These are phyloP conservation scores for Amorphotheca resinae DNA, from an alignment of 495 filamentous ascomycete species.

Conservation along the genomic window DNA sequence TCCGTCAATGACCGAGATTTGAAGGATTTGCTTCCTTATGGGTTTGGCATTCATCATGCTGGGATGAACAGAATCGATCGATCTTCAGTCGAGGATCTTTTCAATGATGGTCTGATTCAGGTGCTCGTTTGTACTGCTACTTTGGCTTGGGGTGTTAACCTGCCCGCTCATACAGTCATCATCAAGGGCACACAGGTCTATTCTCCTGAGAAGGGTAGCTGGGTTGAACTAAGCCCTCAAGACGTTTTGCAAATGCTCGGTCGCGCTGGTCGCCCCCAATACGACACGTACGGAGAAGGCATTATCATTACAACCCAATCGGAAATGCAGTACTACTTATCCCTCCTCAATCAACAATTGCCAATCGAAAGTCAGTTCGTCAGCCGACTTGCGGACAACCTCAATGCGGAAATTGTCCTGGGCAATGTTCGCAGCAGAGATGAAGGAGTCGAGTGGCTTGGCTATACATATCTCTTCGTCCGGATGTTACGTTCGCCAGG, in stretches of 20 bases:
- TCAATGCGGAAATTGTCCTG: constrained; percentile 94
- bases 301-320: constrained; percentile 95
- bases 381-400: constrained; percentile 85
- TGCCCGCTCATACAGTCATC: constrained; percentile 89
- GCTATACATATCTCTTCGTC: constrained; percentile 96
- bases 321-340: constrained; percentile 95
- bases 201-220: constrained; percentile 95
- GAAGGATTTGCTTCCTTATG: constrained; percentile 91
- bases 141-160: constrained; percentile 89
- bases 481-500: constrained; percentile 95
- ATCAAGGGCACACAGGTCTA: constrained; percentile 98
- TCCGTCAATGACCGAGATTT: constrained; percentile 74
- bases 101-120: constrained; percentile 79
- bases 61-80: constrained; percentile 90
- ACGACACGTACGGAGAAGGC: constrained; percentile 93
- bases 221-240: constrained; percentile 95
- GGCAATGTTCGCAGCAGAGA: constrained; percentile 89
- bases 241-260: constrained; percentile 98
- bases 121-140: constrained; percentile 96
- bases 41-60: constrained; percentile 96
- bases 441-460: constrained; percentile 96
- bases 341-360: constrained; percentile 89
- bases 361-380: constrained; percentile 96
- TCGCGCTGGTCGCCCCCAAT: constrained; percentile 90
- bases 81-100: constrained; percentile 89